Conservation (phyloP, 1,139 yeast species). For the Blastobotrys capitulatus region DNA sequence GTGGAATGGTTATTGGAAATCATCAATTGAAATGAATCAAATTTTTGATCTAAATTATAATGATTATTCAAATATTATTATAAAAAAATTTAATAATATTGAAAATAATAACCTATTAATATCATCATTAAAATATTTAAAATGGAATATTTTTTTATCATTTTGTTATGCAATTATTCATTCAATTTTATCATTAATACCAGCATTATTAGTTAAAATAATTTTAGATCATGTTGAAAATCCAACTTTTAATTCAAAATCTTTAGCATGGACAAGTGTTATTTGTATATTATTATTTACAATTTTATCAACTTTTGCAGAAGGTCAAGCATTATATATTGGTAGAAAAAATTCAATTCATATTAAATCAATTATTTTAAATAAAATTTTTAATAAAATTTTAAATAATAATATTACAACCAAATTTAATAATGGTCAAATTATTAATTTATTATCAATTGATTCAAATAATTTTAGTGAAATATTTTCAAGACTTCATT, state of each 20-base stretch:
- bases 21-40: background rate
- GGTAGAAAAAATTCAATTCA: constrained; percentile 88
- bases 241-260: background rate
- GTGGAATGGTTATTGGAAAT: constrained; percentile 3
- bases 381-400: constrained; percentile 84
- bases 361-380: constrained; percentile 76
- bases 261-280: constrained; percentile 11
- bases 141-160: background rate
- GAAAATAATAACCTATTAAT: constrained; percentile 37
- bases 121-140: background rate
- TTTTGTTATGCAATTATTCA: background rate
- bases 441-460: constrained; percentile 89
- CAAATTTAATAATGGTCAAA: constrained; percentile 56
- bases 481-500: constrained; percentile 81
- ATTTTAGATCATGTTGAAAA: constrained; percentile 10
- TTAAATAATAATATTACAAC: constrained; percentile 62
- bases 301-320: background rate
- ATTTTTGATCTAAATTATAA: constrained; percentile 53
- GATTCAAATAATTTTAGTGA: constrained; percentile 92
- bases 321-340: constrained; percentile 42
- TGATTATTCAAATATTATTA: constrained; percentile 60
- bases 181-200: constrained; percentile 44
- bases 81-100: constrained; percentile 33
- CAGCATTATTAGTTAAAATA: constrained; percentile 40
- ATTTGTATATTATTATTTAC: constrained; percentile 4